A percentile compares a stretch with the other conserved stretches of the same genome.
phyloP scores from a whole-genome alignment of 306 rosid species.

The Quercus wislizeni region DNA sequence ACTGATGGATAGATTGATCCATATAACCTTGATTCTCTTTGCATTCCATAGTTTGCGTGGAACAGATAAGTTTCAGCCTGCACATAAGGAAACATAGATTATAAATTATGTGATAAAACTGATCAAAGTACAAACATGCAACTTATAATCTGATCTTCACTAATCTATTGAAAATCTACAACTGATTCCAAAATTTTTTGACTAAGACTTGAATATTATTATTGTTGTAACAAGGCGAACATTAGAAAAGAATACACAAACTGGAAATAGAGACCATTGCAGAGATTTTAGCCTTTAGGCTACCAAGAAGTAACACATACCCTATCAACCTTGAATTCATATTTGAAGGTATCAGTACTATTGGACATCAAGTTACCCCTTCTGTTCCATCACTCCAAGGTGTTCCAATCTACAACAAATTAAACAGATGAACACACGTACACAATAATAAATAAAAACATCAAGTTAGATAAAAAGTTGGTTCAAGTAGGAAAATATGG shows the following conservation, averaged over 20 bases:
- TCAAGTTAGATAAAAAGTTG: no score
- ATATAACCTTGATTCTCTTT: no score
- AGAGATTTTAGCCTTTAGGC: not conserved
- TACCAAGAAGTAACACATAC: not conserved
- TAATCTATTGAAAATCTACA: no score
- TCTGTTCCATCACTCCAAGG: conserved; percentile 97
- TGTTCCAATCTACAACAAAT: conserved; percentile 56
- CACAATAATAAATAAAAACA: not conserved
- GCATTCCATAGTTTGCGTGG: no score
- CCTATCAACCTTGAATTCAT: no score
- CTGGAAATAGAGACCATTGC: not conserved
- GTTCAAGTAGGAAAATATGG: not conserved
- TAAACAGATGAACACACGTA: not conserved
- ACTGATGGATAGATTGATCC: no score
- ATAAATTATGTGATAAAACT: no score
- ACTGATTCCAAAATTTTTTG: not conserved
- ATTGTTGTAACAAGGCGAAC: not conserved
- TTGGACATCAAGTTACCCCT: conserved; percentile 40
- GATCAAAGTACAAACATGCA: no score
- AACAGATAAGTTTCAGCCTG: conserved; percentile 74
- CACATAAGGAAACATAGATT: not conserved
- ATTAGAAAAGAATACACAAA: not conserved
- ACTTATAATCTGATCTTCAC: no score
- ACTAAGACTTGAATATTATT: no score
- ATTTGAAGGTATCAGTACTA: no score